phyloP scores from a whole-genome alignment of 176 grass and related monocot species.

The Bonia amplexicaulis region DNA sequence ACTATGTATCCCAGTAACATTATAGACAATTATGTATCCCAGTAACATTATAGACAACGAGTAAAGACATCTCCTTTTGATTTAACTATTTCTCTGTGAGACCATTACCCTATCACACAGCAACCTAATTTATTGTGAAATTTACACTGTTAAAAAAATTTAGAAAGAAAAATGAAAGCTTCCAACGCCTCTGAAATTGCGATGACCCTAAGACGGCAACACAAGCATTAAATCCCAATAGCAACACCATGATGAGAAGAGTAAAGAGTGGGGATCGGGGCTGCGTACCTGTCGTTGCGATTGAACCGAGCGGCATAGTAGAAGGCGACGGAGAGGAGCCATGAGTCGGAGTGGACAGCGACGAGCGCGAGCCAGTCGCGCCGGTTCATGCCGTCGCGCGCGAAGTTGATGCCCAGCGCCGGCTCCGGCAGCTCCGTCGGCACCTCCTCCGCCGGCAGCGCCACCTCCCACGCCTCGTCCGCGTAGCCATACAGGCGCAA shows the following conservation, averaged over 20 bases:
- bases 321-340: slow-evolving; percentile 54
- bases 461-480: slow-evolving; percentile 43
- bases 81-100: neutral
- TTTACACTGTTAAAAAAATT: neutral
- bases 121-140: neutral
- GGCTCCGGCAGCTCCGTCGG: slow-evolving; percentile 54
- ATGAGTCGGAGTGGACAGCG: slow-evolving; percentile 41
- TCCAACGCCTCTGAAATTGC: neutral
- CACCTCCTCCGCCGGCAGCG: slow-evolving; percentile 41
- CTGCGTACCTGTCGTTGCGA: slow-evolving; percentile 35
- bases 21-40: neutral
- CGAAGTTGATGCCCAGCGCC: slow-evolving; percentile 44
- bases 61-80: neutral
- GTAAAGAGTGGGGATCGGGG: neutral
- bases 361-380: slow-evolving; percentile 46
- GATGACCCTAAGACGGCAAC: neutral
- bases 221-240: neutral
- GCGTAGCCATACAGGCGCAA: slow-evolving; percentile 51
- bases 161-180: neutral
- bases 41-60: neutral
- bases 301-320: slow-evolving; percentile 42
- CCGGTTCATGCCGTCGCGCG: slow-evolving; percentile 49
- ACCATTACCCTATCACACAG: neutral
- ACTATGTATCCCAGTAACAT: neutral
- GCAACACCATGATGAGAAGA: neutral